Evolutionary conservation across 371 early-diverging fungal genomes (phyloP), one percentile per base, ranked within the genome.

Genomic region (Mycotypha africana): DNA sequence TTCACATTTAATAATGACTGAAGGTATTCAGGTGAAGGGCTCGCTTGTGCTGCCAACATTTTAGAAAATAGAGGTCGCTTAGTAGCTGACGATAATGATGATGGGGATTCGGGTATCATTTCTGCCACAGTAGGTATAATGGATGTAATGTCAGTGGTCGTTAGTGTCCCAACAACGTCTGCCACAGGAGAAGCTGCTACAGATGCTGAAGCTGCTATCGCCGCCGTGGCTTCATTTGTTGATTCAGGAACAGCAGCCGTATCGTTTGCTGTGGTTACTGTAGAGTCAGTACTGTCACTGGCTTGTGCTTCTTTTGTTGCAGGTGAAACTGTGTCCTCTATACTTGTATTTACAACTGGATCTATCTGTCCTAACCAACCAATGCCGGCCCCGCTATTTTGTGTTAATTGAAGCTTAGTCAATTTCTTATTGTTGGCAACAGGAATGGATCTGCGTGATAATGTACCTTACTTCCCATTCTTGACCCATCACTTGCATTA

Each of bases 381-480:
- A 35, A 73, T 69, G 10, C 74, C 74, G 16, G 74, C 61, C 19
- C 74, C 74, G 62, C 74, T 73, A 43, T 43, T 28, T 28, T 28
- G 6, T 28, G 30, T 8, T 12, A 17, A 40, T 7, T 36, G 24
- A 55, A 44, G 2, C 23, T 6, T n/a, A 19, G n/a, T 22, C 40
- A 38, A 24, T 30, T 4, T 38, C 20, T 5, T 36, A 10, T 3
- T 43, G 14, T 24, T 33, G 10, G 19, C 3, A 38, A 12, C 16
- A 38, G 8, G 26, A n/a, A n/a, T n/a, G n/a, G n/a, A n/a, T n/a
- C n/a, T n/a, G n/a, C n/a, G n/a, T n/a, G 11, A 28, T 31, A 6
- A 9, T 20, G 36, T 60, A 73, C 74, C 74, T 73, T 60, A 62
- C 62, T 58, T 67, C 67, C 74, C 74, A 73, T 54, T 73, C 74